phyloP scores from a whole-genome alignment of 2,329 filamentous ascomycete species.

The Aspergillus ibericus region DNA sequence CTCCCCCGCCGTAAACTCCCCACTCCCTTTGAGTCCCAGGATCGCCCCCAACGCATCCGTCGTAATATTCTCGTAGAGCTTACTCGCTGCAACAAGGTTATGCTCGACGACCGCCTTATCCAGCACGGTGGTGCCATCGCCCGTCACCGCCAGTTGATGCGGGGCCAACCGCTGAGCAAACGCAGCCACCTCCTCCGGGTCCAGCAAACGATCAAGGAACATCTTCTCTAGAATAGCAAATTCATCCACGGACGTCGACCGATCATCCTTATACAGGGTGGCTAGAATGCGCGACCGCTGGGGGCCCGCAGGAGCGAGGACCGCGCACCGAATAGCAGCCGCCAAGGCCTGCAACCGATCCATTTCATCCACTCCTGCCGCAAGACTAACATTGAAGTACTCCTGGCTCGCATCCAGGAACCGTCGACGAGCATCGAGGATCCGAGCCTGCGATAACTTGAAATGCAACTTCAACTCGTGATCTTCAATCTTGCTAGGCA shows the following conservation, averaged over 20 bases:
- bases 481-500: constrained; percentile 75
- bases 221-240: constrained; percentile 95
- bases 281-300: constrained; percentile 76
- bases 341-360: constrained; percentile 82
- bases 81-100: constrained; percentile 83
- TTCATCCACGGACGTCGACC: constrained; percentile 71
- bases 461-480: constrained; percentile 78
- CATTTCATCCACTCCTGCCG: constrained; percentile 74
- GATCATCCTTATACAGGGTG: constrained; percentile 90
- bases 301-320: constrained; percentile 88
- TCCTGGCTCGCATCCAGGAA: constrained; percentile 85
- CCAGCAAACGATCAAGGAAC: constrained; percentile 84
- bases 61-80: constrained; percentile 74
- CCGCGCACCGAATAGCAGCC: constrained; percentile 86
- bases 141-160: constrained; percentile 86
- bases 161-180: constrained; percentile 79
- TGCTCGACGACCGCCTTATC: constrained; percentile 94
- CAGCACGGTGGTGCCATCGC: constrained; percentile 89
- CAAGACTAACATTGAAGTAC: constrained; percentile 85
- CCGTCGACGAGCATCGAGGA: constrained; percentile 83
- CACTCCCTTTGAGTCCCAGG: constrained; percentile 65
- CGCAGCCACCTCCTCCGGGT: constrained; percentile 76
- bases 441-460: constrained; percentile 85
- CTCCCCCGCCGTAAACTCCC: constrained; percentile 55
- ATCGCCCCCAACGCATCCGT: constrained; percentile 74